phyloP scores from a whole-genome alignment of 2,329 filamentous ascomycete genomes.

The Ceratocystis lukuohia region DNA sequence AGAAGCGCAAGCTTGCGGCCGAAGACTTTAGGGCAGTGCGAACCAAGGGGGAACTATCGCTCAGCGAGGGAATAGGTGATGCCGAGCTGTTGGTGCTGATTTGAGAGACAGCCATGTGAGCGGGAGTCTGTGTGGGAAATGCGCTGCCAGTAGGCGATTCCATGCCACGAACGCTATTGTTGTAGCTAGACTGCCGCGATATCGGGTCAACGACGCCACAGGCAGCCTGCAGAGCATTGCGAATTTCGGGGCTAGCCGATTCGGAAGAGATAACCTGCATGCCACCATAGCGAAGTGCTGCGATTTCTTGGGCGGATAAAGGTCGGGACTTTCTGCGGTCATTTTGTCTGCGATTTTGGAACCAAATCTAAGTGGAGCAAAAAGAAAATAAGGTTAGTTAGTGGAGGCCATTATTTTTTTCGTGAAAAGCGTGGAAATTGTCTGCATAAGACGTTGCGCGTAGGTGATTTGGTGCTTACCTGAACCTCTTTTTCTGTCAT shows the following conservation, averaged over 20 bases:
- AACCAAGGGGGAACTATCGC: conserved; percentile 15
- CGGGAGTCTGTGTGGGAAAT: conserved; percentile 22
- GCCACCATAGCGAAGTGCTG: conserved; percentile 42
- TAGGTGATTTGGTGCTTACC: conserved; percentile 40
- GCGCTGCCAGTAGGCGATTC: conserved; percentile 8
- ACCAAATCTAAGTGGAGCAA: conserved; percentile 65
- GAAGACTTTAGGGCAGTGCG: background rate
- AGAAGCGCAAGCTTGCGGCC: background rate
- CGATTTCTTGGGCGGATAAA: conserved; percentile 63
- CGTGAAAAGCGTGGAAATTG: background rate
- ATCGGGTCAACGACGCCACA: conserved; percentile 22
- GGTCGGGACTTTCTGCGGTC: conserved; percentile 80
- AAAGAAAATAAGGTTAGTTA: background rate
- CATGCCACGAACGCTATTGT: background rate
- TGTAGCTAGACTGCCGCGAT: conserved; percentile 22
- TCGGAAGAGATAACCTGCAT: conserved; percentile 40
- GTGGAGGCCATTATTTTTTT: background rate
- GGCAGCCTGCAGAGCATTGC: conserved; percentile 23
- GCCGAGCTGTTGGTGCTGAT: background rate
- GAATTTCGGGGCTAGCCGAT: conserved; percentile 20
- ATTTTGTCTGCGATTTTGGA: conserved; percentile 89
- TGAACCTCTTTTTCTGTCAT: conserved; percentile 94
- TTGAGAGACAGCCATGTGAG: conserved; percentile 21
- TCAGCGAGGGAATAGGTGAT: conserved; percentile 16
- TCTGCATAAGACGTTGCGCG: background rate